phyloP scores from a whole-genome alignment of 768 basidiomycete species.

The Gloeopeniophorella convolvens region DNA sequence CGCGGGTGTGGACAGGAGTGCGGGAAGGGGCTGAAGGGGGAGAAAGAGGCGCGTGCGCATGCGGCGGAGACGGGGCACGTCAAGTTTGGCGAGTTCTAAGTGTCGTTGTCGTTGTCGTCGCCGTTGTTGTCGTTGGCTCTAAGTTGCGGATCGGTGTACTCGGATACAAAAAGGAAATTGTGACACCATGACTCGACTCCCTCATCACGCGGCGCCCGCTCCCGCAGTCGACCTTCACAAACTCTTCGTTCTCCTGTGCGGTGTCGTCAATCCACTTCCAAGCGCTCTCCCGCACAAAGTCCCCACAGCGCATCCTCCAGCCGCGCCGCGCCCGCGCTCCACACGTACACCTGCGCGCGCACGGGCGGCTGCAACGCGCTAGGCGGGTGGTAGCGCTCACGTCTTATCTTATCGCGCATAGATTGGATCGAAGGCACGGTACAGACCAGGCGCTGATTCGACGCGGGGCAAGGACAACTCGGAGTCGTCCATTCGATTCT shows the following conservation, averaged over 20 bases:
- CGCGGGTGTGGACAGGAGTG: constrained; percentile 49
- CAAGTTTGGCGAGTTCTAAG: constrained; percentile 73
- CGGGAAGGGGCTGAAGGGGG: constrained; percentile 80
- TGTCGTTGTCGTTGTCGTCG: not conserved
- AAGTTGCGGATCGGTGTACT: not conserved
- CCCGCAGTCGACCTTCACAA: constrained; percentile 47
- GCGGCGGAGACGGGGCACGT: constrained; percentile 84
- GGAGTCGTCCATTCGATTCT: too few species aligned
- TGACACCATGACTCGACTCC: not conserved
- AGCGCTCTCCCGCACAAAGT: constrained; percentile 69
- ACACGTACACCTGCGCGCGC: constrained; percentile 71
- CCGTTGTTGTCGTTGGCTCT: not conserved
- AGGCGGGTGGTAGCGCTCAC: constrained; percentile 34
- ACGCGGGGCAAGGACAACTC: too few species aligned
- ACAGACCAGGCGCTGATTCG: too few species aligned
- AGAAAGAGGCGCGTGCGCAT: constrained; percentile 88
- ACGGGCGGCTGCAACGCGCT: constrained; percentile 33
- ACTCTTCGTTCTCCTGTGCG: constrained; percentile 33
- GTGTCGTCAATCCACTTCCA: constrained; percentile 66
- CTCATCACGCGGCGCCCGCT: constrained; percentile 6
- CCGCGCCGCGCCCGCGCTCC: constrained; percentile 34
- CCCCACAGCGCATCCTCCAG: constrained; percentile 68
- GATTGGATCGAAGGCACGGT: too few species aligned
- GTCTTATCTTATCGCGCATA: too few species aligned
- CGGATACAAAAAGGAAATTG: not conserved